Percentiles rank a stretch among this genome's conserved stretches.
Evolutionary conservation across 2,329 filamentous ascomycete species (phyloP).

Genomic region (Penicillium occitanis): DNA sequence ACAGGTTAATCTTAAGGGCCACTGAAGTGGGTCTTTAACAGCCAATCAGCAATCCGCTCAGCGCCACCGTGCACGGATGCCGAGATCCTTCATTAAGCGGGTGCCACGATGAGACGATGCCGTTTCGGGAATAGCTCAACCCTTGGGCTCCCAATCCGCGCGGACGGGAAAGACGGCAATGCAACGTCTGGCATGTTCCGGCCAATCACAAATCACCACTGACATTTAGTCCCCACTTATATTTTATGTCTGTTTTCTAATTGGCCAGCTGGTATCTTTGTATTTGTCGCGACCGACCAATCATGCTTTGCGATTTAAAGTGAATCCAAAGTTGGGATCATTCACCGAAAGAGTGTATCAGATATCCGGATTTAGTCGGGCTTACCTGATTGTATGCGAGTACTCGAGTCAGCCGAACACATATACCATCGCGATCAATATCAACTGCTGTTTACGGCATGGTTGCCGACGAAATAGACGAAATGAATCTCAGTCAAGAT

Average conservation of each 20-base stretch:
- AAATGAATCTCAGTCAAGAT: neutral
- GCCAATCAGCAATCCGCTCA: neutral
- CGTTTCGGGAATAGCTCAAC: neutral
- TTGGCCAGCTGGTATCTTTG: neutral
- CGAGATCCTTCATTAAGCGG: neutral
- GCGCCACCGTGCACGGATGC: conserved; percentile 10
- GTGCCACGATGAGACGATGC: neutral
- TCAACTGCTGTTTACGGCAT: conserved; percentile 4
- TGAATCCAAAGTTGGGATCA: neutral
- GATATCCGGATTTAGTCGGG: neutral
- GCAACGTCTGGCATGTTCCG: neutral
- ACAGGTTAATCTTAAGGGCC: conserved; percentile 17
- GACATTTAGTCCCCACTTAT: neutral
- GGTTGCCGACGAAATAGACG: neutral
- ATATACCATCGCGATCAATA: neutral
- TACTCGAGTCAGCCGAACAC: neutral
- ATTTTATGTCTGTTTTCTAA: neutral
- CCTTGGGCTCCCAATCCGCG: neutral
- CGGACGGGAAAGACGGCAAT: conserved; percentile 1
- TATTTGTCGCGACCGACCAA: neutral
- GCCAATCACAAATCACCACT: neutral
- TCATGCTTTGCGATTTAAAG: neutral
- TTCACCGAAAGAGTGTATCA: conserved; percentile 3
- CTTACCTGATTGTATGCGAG: neutral
- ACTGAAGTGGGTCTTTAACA: neutral